Evolutionary conservation across 345 rosid genomes (phyloP).

Genomic region (Boechera divaricarpa): DNA sequence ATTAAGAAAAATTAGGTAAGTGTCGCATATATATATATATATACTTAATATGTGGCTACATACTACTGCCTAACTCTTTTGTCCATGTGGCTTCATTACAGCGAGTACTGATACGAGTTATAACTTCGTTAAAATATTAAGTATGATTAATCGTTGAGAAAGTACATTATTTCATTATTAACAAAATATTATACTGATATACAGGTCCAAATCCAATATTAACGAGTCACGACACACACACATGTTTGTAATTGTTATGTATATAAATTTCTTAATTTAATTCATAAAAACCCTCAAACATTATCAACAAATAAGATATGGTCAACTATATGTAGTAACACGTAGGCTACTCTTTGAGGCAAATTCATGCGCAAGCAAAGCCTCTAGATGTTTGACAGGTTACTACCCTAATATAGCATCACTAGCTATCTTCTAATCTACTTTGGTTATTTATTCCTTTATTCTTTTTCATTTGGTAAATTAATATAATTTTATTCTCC

Average conservation of each 20-base stretch:
- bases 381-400: slow-evolving; percentile 39
- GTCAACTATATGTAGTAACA: slow-evolving; percentile 38
- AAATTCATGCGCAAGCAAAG: slow-evolving; percentile 41
- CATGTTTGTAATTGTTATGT: neutral
- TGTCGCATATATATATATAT: neutral
- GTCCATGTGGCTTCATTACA: slow-evolving; percentile 26
- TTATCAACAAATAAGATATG: slow-evolving; percentile 24
- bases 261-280: neutral
- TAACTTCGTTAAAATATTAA: neutral
- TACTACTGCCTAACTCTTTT: slow-evolving; percentile 36
- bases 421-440: slow-evolving; percentile 25
- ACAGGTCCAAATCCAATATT: too few relatives aligned
- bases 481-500: slow-evolving; percentile 14
- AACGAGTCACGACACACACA: neutral
- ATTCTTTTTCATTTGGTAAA: neutral
- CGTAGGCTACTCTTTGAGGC: slow-evolving; percentile 41
- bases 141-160: neutral
- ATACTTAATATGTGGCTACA: slow-evolving; percentile 27
- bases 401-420: slow-evolving; percentile 41
- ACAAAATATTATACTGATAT: too few relatives aligned
- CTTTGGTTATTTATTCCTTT: neutral
- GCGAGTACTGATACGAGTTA: neutral
- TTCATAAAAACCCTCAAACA: neutral
- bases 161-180: too few relatives aligned
- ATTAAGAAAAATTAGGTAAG: slow-evolving; percentile 8